Conservation (phyloP, 352 stramenopile species). For the Paralagenidium karlingii region DNA sequence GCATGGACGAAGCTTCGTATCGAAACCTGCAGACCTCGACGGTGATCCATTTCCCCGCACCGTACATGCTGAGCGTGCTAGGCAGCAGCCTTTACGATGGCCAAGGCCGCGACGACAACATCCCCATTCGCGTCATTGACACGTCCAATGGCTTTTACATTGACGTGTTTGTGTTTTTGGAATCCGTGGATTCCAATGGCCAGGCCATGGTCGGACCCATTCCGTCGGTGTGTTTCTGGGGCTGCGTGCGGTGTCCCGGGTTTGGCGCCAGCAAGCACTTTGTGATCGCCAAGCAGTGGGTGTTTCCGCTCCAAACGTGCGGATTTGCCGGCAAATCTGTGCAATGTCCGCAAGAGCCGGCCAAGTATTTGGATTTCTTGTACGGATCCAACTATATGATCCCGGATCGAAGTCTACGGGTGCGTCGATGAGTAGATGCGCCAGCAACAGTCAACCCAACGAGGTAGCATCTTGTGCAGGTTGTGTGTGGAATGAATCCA, state of each 20-base stretch:
- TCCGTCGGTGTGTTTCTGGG: no score
- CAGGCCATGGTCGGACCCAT: no score
- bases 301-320: slow-evolving; percentile 34
- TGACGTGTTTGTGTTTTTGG: slow-evolving; percentile 45
- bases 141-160: slow-evolving; percentile 46
- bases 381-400: slow-evolving; percentile 41
- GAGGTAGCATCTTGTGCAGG: no score
- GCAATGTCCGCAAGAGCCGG: slow-evolving; percentile 30
- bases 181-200: no score
- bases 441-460: no score
- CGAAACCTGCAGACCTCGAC: no score
- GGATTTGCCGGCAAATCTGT: slow-evolving; percentile 25
- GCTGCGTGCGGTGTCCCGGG: no score
- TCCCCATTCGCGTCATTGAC: slow-evolving; percentile 43
- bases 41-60: slow-evolving; percentile 10
- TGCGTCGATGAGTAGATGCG: no score
- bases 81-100: slow-evolving; percentile 19
- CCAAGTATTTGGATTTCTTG: slow-evolving; percentile 36
- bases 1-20: slow-evolving; percentile 26
- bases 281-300: slow-evolving; percentile 23
- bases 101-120: slow-evolving; percentile 29
- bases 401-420: no score
- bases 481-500: no score
- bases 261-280: no score
- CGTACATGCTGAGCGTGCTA: slow-evolving; percentile 36